Percentiles rank a stretch among this genome's conserved stretches.
Conservation (phyloP, 176 grass and related monocot genomes). For the Alopecurus myosuroides region DNA sequence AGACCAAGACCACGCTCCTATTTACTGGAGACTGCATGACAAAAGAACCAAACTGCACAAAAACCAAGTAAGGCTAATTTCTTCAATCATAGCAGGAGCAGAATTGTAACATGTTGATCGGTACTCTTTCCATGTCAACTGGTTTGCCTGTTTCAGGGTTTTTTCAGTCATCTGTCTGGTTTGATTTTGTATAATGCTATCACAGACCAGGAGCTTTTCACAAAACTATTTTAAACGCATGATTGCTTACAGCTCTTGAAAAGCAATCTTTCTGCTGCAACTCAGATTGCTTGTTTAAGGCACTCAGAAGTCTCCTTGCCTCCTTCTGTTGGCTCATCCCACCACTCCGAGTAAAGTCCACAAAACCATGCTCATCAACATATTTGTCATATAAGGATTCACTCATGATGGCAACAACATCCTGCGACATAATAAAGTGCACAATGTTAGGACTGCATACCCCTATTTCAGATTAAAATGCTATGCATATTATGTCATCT, state of each 20-base stretch:
- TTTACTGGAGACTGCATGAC: neutral
- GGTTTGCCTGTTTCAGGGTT: neutral
- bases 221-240: neutral
- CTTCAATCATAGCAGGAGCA: neutral
- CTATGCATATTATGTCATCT: neutral
- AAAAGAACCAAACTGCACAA: neutral
- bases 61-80: neutral
- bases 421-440: slow-evolving; percentile 43
- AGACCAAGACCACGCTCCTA: neutral
- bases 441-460: slow-evolving; percentile 5
- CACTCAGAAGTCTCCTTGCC: slow-evolving; percentile 46
- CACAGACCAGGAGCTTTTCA: neutral
- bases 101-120: neutral
- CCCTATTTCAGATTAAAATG: neutral
- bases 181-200: neutral
- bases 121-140: neutral
- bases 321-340: slow-evolving; percentile 83
- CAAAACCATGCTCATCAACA: slow-evolving; percentile 66
- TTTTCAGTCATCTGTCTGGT: neutral
- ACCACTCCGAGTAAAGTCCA: slow-evolving; percentile 72
- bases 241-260: slow-evolving; percentile 55
- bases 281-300: slow-evolving; percentile 68
- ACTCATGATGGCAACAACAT: slow-evolving; percentile 73
- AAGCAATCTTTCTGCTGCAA: slow-evolving; percentile 64
- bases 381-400: slow-evolving; percentile 86